A percentile compares a stretch with the other conserved stretches of the same genome.
phyloP scores from a whole-genome alignment of 441 rosid genomes.

The Gossypium davidsonii region DNA sequence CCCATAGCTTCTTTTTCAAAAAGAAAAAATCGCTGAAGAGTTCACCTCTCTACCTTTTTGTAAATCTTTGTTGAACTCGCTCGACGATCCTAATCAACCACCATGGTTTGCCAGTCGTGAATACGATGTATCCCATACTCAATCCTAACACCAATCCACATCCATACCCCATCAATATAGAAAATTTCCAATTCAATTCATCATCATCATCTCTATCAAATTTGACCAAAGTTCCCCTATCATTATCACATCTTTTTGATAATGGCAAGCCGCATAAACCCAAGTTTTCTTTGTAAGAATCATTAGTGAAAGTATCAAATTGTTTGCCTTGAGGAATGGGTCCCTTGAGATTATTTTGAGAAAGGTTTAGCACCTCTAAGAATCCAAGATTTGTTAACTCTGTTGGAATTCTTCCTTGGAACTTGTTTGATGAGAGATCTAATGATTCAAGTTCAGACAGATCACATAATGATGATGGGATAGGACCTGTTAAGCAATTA shows the following conservation, averaged over 20 bases:
- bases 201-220: neutral
- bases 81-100: neutral
- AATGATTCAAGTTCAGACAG: neutral
- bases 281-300: neutral
- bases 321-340: slow-evolving; percentile 3
- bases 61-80: neutral
- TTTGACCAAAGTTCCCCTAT: neutral
- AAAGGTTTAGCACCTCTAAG: neutral
- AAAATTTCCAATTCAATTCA: slow-evolving; percentile 3
- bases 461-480: slow-evolving; percentile 20
- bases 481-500: slow-evolving; percentile 16
- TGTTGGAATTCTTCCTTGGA: slow-evolving; percentile 18
- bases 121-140: neutral
- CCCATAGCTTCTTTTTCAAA: too few relatives aligned
- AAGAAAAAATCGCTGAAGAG: too few relatives aligned
- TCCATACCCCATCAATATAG: slow-evolving; percentile 3
- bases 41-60: neutral
- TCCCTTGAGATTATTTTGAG: neutral
- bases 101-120: neutral
- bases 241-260: neutral
- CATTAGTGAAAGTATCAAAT: slow-evolving; percentile 9
- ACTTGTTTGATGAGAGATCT: neutral
- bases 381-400: slow-evolving; percentile 9
- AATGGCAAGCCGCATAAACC: slow-evolving; percentile 1
- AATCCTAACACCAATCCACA: neutral